Evolutionary conservation across 2,329 filamentous ascomycete genomes (phyloP).

Genomic region (Rasamsonia emersonii): DNA sequence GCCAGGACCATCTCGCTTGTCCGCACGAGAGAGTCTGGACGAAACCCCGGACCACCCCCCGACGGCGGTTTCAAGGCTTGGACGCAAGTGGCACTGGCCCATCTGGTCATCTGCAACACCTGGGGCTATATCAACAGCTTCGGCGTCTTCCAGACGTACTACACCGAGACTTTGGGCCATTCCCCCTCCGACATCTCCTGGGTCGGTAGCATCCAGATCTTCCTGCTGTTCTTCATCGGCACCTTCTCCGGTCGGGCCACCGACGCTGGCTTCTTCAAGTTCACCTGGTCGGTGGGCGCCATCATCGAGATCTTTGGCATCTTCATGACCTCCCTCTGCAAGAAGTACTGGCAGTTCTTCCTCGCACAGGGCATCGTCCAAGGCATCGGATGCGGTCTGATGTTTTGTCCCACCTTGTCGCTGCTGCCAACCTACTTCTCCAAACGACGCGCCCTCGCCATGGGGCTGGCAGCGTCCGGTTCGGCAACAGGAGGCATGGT

Average conservation of each 20-base stretch:
- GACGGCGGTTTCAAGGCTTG: slow-evolving; percentile 24
- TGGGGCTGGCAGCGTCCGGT: slow-evolving; percentile 30
- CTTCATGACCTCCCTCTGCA: slow-evolving; percentile 38
- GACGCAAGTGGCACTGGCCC: slow-evolving; percentile 21
- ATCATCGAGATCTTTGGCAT: slow-evolving; percentile 33
- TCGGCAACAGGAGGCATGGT: slow-evolving; percentile 37
- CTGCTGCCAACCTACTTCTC: slow-evolving; percentile 37
- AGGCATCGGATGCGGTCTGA: slow-evolving; percentile 35
- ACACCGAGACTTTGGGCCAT: slow-evolving; percentile 23
- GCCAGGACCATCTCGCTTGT: slow-evolving; percentile 5
- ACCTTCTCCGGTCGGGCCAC: slow-evolving; percentile 34
- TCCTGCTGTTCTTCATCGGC: slow-evolving; percentile 37
- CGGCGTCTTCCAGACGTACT: slow-evolving; percentile 40
- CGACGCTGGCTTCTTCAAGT: slow-evolving; percentile 34
- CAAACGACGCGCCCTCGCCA: slow-evolving; percentile 28
- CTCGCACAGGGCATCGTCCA: slow-evolving; percentile 37
- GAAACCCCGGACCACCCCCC: slow-evolving; percentile 13
- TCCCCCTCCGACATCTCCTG: slow-evolving; percentile 34
- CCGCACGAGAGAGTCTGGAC: slow-evolving; percentile 7
- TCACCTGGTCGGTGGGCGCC: slow-evolving; percentile 18
- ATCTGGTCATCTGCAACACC: slow-evolving; percentile 21
- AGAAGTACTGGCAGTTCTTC: slow-evolving; percentile 41
- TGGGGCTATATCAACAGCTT: slow-evolving; percentile 24
- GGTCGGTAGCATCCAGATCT: slow-evolving; percentile 41
- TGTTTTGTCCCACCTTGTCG: slow-evolving; percentile 33